Conservation (phyloP, 2,329 filamentous ascomycete genomes). For the Talaromyces sp. region DNA sequence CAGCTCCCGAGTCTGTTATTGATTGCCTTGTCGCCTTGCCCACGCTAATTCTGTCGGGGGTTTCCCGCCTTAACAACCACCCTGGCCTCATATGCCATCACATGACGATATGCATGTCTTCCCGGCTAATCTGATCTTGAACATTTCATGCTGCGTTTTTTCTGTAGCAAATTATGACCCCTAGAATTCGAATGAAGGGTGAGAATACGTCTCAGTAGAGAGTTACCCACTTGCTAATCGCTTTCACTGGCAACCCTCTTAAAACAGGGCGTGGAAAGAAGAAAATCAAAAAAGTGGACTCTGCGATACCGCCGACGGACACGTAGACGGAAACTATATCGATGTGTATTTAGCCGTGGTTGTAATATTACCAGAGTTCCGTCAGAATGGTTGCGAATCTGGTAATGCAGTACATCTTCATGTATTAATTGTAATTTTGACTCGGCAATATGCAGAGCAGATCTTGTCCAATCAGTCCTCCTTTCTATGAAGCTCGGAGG, state of each 20-base stretch:
- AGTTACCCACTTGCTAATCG: neutral
- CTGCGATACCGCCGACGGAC: neutral
- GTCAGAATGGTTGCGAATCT: neutral
- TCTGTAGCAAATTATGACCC: neutral
- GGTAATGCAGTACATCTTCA: neutral
- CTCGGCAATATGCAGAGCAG: neutral
- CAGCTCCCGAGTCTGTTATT: constrained; percentile 5
- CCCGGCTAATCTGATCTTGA: neutral
- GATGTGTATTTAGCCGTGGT: neutral
- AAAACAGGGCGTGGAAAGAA: neutral
- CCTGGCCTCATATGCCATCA: neutral
- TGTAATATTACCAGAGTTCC: neutral
- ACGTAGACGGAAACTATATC: neutral
- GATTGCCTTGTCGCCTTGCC: neutral
- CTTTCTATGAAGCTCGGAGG: neutral
- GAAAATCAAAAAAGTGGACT: neutral
- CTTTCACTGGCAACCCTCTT: neutral
- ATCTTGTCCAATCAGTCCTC: neutral
- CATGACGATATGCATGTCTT: neutral
- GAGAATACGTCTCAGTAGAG: neutral
- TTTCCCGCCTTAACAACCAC: neutral
- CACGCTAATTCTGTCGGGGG: constrained; percentile 4
- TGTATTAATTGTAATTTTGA: neutral
- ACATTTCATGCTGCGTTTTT: neutral
- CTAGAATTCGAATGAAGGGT: neutral